Base-by-base conservation (phyloP, 208 protist species). In the Tritrichomonas musculus region DNA sequence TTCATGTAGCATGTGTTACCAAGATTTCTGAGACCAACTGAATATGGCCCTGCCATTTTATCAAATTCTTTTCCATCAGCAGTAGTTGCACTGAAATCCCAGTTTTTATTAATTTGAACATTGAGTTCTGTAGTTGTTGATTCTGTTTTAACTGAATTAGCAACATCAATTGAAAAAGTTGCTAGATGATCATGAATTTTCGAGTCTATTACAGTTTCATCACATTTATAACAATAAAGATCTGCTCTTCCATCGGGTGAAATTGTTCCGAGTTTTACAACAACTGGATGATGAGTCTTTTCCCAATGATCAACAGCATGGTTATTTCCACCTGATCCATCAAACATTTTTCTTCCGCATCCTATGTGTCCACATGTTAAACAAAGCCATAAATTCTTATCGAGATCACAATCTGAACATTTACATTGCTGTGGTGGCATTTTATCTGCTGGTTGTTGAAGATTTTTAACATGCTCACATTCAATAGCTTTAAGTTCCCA, bases 181-280 rank as follows among this genome's bases (percentile, higher is more conserved):
- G 95, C 93, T 95, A 99, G 96, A 95, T 99, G 98, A 65, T 96
- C 92, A 0, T 80, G 94, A 33, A 99, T 97, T 84, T 98, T 93
- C 11, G 97, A 96, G 95, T 99, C 98, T 30, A 96, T 93, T 3
- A 98, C 97, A 92, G 97, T 97, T 92, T 99, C 97, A 94, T 98
- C 98, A 75, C 97, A 97, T 17, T 92, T 92, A 94, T 99, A 99
- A 93, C 97, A 98, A 75, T 95, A 97, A 1, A 97, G 95, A 93
- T 97, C 96, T 27, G 94, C 77, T 69, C 66, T 53, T 30, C 96
- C 96, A n/a, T 97, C 95, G 0, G 96, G 49, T 5, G 95, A 96
- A 93, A 99, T 97, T 0, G 98, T 99, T 57, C 98, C 98, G 9
- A 99, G 94, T 96, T 99, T 99, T 11, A 99, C 97, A 57, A 95